These are phyloP conservation scores for Meredithiella fracta DNA, from an alignment of 2,329 filamentous ascomycete genomes.

Conservation along the genomic window DNA sequence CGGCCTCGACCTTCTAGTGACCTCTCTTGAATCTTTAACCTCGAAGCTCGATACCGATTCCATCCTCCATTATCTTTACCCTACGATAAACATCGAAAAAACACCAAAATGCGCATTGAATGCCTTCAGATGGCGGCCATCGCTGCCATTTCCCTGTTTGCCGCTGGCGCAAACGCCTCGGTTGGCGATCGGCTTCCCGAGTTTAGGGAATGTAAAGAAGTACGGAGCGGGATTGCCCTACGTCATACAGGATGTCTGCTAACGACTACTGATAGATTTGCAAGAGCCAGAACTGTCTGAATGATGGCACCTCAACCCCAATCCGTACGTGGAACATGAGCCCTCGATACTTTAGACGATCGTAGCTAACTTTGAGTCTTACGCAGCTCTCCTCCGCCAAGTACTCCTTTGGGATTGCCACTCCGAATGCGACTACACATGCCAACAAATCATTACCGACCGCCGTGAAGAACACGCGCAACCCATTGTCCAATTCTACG, in stretches of 20 bases:
- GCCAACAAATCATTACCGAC: conserved; percentile 80
- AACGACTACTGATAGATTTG: conserved; percentile 46
- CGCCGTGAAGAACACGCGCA: conserved; percentile 48
- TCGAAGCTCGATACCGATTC: too few species aligned
- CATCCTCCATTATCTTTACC: neutral
- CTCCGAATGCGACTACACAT: conserved; percentile 92
- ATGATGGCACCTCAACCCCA: conserved; percentile 33
- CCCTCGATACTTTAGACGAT: neutral
- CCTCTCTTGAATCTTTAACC: too few species aligned
- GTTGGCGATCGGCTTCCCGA: conserved; percentile 72
- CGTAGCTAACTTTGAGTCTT: neutral
- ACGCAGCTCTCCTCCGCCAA: conserved; percentile 63
- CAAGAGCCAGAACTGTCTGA: conserved; percentile 59
- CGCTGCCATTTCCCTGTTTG: conserved; percentile 4
- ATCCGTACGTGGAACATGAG: conserved; percentile 49
- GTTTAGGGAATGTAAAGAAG: conserved; percentile 74
- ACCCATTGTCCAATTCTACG: conserved; percentile 79
- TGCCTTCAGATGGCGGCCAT: neutral
- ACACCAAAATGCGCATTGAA: conserved; percentile 4
- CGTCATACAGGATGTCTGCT: neutral
- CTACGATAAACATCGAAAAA: neutral
- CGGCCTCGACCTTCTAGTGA: too few species aligned
- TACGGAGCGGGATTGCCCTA: conserved; percentile 22
- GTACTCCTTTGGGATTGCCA: conserved; percentile 85
- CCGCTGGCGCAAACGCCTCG: conserved; percentile 45